phyloP scores from a whole-genome alignment of 1,284 basidiomycete genomes.

The Baeospora myosura region DNA sequence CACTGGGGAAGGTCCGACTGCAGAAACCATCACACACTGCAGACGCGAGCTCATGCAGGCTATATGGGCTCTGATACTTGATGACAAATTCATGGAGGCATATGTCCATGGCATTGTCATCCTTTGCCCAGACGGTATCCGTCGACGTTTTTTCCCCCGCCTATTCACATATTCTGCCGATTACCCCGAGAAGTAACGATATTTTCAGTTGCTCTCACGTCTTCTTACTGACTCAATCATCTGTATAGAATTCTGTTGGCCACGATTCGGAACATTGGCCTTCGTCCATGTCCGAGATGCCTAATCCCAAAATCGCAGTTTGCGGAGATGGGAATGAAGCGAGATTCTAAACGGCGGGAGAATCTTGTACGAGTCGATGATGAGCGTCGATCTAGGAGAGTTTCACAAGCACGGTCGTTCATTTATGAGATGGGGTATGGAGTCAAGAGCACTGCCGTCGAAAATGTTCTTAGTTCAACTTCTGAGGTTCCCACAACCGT shows the following conservation, averaged over 20 bases:
- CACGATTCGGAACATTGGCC: constrained; percentile 14
- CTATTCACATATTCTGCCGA: constrained; percentile 28
- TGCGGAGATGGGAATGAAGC: constrained; percentile 8
- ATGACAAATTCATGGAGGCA: constrained; percentile 24
- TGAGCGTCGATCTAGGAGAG: constrained; percentile 1
- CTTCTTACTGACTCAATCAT: neutral
- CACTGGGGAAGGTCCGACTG: constrained; percentile 7
- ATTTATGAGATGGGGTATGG: constrained; percentile 18
- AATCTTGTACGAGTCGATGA: neutral
- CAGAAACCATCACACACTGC: constrained; percentile 16
- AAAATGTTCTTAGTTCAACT: constrained; percentile 9
- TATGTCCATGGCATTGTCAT: constrained; percentile 24
- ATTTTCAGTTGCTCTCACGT: neutral
- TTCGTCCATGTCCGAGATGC: constrained; percentile 23
- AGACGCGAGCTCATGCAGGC: constrained; percentile 26
- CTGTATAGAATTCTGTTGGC: constrained; percentile 20
- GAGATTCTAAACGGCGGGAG: constrained; percentile 2
- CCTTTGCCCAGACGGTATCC: constrained; percentile 21
- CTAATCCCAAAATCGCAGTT: constrained; percentile 11
- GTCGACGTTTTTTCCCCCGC: constrained; percentile 17
- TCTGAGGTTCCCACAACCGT: constrained; percentile 17
- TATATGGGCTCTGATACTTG: constrained; percentile 21
- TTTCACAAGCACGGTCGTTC: constrained; percentile 14
- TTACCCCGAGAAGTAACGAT: constrained; percentile 28
- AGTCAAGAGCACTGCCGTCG: constrained; percentile 10